These are phyloP conservation scores for Graphiopsis chlorocephala DNA, from an alignment of 2,329 filamentous ascomycete genomes.

Conservation along the genomic window DNA sequence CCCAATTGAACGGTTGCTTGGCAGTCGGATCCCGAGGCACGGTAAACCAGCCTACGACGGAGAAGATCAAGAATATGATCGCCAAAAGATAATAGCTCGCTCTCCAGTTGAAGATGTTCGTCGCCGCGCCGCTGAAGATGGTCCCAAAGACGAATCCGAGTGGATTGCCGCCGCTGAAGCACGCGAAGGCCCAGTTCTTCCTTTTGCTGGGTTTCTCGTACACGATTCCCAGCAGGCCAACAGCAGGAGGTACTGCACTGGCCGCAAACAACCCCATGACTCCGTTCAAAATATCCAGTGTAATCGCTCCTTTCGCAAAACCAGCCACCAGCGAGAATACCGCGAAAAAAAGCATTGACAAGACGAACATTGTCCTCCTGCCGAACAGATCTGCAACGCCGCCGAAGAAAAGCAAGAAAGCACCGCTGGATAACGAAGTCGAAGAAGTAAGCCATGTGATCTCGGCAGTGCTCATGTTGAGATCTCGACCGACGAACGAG, in stretches of 20 bases:
- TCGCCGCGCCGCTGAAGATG: constrained; percentile 61
- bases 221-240: constrained; percentile 61
- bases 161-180: constrained; percentile 59
- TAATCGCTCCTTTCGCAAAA: constrained; percentile 58
- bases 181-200: constrained; percentile 66
- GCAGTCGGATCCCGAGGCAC: constrained; percentile 55
- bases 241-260: constrained; percentile 61
- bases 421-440: constrained; percentile 60
- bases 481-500: constrained; percentile 57
- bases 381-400: constrained; percentile 64
- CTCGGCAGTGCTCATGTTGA: constrained; percentile 63
- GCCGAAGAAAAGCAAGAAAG: constrained; percentile 65
- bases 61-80: constrained; percentile 62
- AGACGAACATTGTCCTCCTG: constrained; percentile 57
- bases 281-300: constrained; percentile 62
- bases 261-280: constrained; percentile 64
- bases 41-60: constrained; percentile 57
- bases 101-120: constrained; percentile 61
- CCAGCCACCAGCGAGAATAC: constrained; percentile 57
- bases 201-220: constrained; percentile 60
- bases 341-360: constrained; percentile 58
- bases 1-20: constrained; percentile 44
- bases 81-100: constrained; percentile 61
- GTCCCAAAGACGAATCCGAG: constrained; percentile 57
- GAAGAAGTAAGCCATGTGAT: constrained; percentile 67